phyloP scores from a whole-genome alignment of 2,329 filamentous ascomycete genomes.

The Teratosphaeria epicoccoides region DNA sequence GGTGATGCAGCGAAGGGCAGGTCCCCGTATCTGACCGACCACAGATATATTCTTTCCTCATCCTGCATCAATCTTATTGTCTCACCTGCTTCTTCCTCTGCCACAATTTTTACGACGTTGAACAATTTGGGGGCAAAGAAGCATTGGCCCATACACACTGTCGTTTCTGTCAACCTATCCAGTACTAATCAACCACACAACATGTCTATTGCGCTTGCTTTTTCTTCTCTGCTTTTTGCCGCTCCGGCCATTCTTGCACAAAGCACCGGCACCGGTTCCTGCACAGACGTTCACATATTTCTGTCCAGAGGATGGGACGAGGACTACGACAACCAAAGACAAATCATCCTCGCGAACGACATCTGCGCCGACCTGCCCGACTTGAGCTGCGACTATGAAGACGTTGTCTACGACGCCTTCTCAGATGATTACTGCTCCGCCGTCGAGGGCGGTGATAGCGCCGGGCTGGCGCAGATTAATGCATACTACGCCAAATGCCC shows the following conservation, averaged over 20 bases:
- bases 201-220: conserved; percentile 5
- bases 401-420: conserved; percentile 10
- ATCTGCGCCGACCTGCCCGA: conserved; percentile 12
- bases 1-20: not conserved
- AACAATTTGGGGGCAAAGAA: not conserved
- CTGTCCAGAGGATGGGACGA: conserved; percentile 16
- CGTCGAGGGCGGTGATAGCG: conserved; percentile 28
- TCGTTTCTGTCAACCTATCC: not conserved
- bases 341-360: conserved; percentile 11
- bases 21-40: not conserved
- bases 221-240: conserved; percentile 5
- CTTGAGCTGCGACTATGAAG: conserved; percentile 14
- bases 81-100: not conserved
- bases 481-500: conserved; percentile 32
- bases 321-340: conserved; percentile 10
- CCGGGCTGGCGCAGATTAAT: conserved; percentile 30
- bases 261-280: conserved; percentile 10
- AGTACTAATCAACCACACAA: not conserved
- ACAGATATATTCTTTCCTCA: not conserved
- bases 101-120: not conserved
- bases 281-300: conserved; percentile 16
- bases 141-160: not conserved
- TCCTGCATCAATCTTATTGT: not conserved
- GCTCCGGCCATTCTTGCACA: conserved; percentile 5
- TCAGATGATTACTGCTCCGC: conserved; percentile 28